Evolutionary conservation across 495 filamentous ascomycete species (phyloP), one percentile per base, ranked within the genome.

Genomic region (Penicillium steckii): DNA sequence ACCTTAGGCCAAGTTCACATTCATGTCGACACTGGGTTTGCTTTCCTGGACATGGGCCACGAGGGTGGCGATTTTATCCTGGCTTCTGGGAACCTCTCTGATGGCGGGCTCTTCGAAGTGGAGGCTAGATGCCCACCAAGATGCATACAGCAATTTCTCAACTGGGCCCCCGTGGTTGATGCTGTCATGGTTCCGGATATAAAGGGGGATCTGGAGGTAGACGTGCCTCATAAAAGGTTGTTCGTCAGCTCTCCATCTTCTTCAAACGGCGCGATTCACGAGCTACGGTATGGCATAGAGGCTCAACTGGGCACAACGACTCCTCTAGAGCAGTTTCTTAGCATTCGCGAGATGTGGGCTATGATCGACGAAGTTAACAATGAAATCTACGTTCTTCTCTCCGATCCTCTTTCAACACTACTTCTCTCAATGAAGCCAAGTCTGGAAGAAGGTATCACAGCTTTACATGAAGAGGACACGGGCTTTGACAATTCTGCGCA

Each of bases 131-230:
- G 76, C 33, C 66, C 74, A 30, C 75, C 76, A 18, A 70, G 75
- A 57, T 77, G 69, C 66, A 63, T 82, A 24, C 79, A 84, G 46
- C 75, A 73, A n/a, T 81, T 90, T 37, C 79, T 85, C 25, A 96
- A 91, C 61, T 96, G 91, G 92, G 81, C 89, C 0, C 91, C 94
- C 1, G 78, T 85, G 19, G 79, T 82, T 17, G 91, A 97, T 65
- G 81, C 89, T 27, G 75, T 81, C 18, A 72, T 82, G 25, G 75
- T 82, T 41, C 68, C 61, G 22, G 50, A 60, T 10, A 26, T 53
- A 8, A 60, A 57, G 23, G 57, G 33, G 9, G 42, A 58, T 13
- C n/a, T 55, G 15, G 56, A 46, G 22, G 49, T 56, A 17, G 59
- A 65, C 17, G 52, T 70, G 33, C 32, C 53, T 4, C 55, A 56